These are phyloP conservation scores for Canavalia gladiata DNA, from an alignment of 306 rosid species.

Conservation along the genomic window DNA sequence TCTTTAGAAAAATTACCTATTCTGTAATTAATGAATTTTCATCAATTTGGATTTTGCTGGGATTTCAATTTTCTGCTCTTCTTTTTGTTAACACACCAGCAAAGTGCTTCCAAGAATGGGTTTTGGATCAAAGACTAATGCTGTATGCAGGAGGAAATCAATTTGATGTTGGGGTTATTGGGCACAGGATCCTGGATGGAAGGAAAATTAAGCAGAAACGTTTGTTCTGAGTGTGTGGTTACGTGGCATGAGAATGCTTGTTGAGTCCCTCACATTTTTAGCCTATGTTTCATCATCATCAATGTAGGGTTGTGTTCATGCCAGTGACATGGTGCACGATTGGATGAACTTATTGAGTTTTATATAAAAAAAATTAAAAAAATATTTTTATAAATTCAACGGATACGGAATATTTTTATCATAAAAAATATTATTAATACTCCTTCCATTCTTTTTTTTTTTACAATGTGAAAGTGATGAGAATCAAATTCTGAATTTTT, in stretches of 20 bases:
- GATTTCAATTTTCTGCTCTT: constrained; percentile 27
- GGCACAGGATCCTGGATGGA: neutral
- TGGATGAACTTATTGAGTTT: neutral
- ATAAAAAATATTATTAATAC: too few species aligned
- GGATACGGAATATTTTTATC: too few species aligned
- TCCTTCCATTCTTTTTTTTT: too few species aligned
- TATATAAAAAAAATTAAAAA: too few species aligned
- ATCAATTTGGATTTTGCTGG: constrained; percentile 36
- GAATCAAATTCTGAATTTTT: too few species aligned
- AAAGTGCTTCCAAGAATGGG: neutral
- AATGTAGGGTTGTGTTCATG: neutral
- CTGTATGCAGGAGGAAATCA: neutral
- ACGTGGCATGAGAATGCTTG: neutral
- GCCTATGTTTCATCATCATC: too few species aligned
- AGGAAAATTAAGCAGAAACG: neutral
- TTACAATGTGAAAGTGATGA: too few species aligned
- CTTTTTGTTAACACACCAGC: neutral
- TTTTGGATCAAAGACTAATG: neutral
- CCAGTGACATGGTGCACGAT: neutral
- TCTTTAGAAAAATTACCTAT: constrained; percentile 38
- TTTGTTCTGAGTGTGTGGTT: neutral
- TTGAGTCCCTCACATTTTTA: neutral
- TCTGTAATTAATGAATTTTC: constrained; percentile 58
- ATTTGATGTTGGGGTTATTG: constrained; percentile 13
- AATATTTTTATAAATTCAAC: too few species aligned